phyloP scores from a whole-genome alignment of 2,329 filamentous ascomycete genomes.

The Clonostachys sp. region DNA sequence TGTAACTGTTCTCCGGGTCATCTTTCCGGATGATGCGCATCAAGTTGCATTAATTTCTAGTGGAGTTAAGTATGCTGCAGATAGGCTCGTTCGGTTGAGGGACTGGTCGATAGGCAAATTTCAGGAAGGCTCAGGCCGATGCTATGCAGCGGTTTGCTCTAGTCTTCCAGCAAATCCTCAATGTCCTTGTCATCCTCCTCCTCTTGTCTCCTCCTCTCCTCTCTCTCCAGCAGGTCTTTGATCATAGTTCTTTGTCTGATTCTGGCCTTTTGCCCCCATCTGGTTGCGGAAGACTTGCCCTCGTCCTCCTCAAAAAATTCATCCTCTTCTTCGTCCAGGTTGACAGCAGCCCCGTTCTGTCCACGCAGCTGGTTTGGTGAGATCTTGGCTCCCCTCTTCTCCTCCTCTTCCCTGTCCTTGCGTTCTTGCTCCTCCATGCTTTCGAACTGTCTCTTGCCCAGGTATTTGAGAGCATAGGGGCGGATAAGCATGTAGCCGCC shows the following conservation, averaged over 20 bases:
- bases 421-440: constrained; percentile 54
- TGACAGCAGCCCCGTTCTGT: constrained; percentile 29
- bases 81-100: too few relatives aligned
- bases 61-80: too few relatives aligned
- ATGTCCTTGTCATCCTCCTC: constrained; percentile 73
- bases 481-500: constrained; percentile 71
- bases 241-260: constrained; percentile 64
- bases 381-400: constrained; percentile 50
- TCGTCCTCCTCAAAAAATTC: constrained; percentile 23
- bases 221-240: constrained; percentile 60
- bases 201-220: constrained; percentile 54
- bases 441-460: constrained; percentile 55
- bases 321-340: constrained; percentile 48
- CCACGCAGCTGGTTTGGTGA: constrained; percentile 62
- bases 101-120: too few relatives aligned
- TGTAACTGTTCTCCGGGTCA: too few relatives aligned
- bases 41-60: too few relatives aligned
- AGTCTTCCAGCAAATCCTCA: constrained; percentile 62
- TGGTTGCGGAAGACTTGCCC: constrained; percentile 39
- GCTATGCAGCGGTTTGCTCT: constrained; percentile 3
- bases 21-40: too few relatives aligned
- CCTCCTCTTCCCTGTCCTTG: constrained; percentile 45
- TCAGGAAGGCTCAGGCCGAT: too few relatives aligned
- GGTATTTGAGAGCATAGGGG: constrained; percentile 67
- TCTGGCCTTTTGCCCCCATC: constrained; percentile 69